Evolutionary conservation across 208 protist genomes (phyloP), one percentile per base, ranked within the genome.

Genomic region (Ichthyophonus hoferi): DNA sequence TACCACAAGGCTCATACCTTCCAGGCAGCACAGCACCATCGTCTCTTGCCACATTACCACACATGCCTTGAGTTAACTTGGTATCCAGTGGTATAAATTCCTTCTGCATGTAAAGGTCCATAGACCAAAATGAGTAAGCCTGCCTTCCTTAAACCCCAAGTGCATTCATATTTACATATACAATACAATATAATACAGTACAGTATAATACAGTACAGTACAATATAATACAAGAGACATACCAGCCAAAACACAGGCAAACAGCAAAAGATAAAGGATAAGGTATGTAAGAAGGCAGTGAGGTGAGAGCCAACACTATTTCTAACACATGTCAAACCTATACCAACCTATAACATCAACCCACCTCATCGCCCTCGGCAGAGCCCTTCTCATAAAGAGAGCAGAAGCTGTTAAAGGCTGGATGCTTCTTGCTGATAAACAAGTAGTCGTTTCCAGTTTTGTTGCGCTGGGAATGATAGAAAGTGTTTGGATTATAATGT

Each of bases 1-100:
- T n/a, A n/a, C n/a, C n/a, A n/a, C n/a, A n/a, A n/a, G n/a, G 42
- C 17, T 42, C 24, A 85, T 58, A 85, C 81, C 81, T 85, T 24
- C 81, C 81, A 24, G 81, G 81, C 0, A 85, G 81, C 40, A 85
- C 81, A 31, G 33, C 81, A 24, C 41, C 81, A 14, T 17, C 14
- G 33, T 85, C 81, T 37, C 41, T 40, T 39, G n/a, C 40, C 12
- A 85, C 33, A 14, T 41, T 39, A 7, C 81, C 81, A 24, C 33
- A 42, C 81, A 85, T 85, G 3, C 81, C 81, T 34, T 85, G 81
- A 0, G 81, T 50, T 2, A 85, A 12, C 38, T 39, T 50, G 14
- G 81, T 17, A 7, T 0, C 81, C 14, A 85, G 14, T 0, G 24
- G 35, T 50, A 85, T 24, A n/a, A 17, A 50, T 58, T 42, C 81